Evolutionary conservation across 2,329 filamentous ascomycete species (phyloP).

Genomic region (Bertia moriformis): DNA sequence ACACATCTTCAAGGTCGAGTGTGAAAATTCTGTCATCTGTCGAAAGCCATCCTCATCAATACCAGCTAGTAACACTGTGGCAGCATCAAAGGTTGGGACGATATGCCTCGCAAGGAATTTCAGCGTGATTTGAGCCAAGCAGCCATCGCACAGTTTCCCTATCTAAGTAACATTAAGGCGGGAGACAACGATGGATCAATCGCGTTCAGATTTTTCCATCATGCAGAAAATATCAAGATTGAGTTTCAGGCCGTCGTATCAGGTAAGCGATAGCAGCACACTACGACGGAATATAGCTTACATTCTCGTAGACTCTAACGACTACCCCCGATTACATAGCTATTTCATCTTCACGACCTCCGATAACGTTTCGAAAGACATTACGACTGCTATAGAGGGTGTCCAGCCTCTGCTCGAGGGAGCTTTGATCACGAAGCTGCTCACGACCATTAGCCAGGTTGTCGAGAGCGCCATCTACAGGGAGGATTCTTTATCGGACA

Average conservation of each 20-base stretch:
- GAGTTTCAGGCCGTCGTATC: neutral
- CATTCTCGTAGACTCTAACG: neutral
- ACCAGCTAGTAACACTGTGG: no score
- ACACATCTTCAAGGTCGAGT: no score
- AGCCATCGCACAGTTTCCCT: neutral
- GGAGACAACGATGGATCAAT: neutral
- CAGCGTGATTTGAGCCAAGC: neutral
- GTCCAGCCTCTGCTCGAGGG: neutral
- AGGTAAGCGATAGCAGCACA: neutral
- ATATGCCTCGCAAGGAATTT: neutral
- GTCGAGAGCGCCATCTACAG: neutral
- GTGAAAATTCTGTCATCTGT: no score
- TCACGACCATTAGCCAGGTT: neutral
- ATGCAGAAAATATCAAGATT: neutral
- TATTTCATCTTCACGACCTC: neutral
- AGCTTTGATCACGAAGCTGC: neutral
- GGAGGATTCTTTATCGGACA: no score
- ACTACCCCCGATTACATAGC: neutral
- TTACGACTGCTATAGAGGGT: neutral
- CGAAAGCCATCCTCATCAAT: no score
- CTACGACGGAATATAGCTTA: neutral
- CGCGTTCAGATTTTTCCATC: neutral
- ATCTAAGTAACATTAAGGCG: neutral
- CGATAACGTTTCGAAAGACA: neutral
- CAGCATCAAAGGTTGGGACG: no score